A percentile compares a stretch with the other conserved stretches of the same genome.
Evolutionary conservation across 169 alveolate genomes (phyloP).

Genomic region (Eimeria acervulina): DNA sequence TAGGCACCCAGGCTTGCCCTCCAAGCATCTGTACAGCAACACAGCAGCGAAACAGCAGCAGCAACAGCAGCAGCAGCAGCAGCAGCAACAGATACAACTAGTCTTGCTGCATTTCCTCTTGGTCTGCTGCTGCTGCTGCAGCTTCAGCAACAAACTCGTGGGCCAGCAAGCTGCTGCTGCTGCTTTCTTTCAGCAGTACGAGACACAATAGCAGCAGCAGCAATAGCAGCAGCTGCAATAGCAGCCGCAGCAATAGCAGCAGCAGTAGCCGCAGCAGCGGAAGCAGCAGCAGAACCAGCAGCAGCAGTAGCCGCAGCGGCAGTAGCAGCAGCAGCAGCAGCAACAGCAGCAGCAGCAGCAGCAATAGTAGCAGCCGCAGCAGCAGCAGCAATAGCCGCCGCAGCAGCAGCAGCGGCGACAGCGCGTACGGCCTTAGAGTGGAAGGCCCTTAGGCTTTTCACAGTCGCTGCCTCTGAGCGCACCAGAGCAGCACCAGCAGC

Average conservation of each 20-base stretch:
- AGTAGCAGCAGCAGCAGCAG: conserved; percentile 16
- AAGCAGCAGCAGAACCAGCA: background rate
- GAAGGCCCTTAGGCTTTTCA: background rate
- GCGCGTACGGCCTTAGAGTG: background rate
- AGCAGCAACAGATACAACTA: background rate
- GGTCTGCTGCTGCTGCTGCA: conserved; percentile 21
- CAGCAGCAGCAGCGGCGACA: conserved; percentile 1
- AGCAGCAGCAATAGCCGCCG: conserved; percentile 17
- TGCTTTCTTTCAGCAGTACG: background rate
- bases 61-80: conserved; percentile 33
- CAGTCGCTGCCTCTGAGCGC: background rate
- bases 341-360: too few relatives aligned
- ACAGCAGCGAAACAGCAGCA: background rate
- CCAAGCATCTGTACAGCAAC: background rate
- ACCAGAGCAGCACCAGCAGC: background rate
- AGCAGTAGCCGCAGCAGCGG: conserved; percentile 19
- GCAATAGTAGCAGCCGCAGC: too few relatives aligned
- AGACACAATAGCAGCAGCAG: conserved; percentile 23
- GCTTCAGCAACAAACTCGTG: background rate
- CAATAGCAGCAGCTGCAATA: conserved; percentile 18
- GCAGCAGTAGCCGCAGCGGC: too few relatives aligned
- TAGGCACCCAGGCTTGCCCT: background rate
- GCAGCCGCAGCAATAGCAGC: background rate
- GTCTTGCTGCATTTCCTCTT: background rate
- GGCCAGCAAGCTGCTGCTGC: background rate